Base-by-base conservation (phyloP, 176 grass and related monocot species). In the Musa acuminata region DNA sequence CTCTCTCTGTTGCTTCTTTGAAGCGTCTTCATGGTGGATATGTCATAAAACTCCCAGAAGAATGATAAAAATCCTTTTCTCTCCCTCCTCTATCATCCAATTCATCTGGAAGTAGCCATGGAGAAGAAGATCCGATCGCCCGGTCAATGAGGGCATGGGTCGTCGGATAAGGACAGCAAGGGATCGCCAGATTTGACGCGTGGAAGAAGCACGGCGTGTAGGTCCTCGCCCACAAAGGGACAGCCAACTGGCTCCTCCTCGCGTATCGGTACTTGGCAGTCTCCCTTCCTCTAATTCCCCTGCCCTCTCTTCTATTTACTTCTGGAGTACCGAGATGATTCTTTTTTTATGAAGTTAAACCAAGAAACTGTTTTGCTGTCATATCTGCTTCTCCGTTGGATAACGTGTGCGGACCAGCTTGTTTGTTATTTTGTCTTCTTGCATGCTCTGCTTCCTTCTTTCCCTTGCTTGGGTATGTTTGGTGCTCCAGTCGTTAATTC, bases 101-200 rank as follows among this genome's bases (percentile, higher is more conserved):
- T 59, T 59, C 57, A 49, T 11, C 35, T 13, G 66, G 29, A 1
- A 13, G 17, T 70, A 43, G 16, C 21, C n/a, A n/a, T 50, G 14
- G 8, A 24, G 67, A 49, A 50, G 29, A 70, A 70, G 67, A 51
- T 50, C 35, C 20, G 9, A 43, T 43, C 67, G 67, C 50, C 67
- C n/a, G 48, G 50, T 72, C 20, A 52, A 20, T 52, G 64, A 49
- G 64, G 23, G 14, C 2, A 48, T 62, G 74, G 74, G 49, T 78
- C 24, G 55, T 69, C 65, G 20, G 51, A 78, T 20, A 80, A 72
- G 1, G 29, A 35, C 29, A 35, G 29, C 29, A 35, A 35, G 2
- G 29, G 69, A 71, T 72, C 49, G 54, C 55, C 13, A 62, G 78
- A 72, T 80, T 57, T 80, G 68, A 25, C 26, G 20, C 58, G 78